A percentile compares a stretch with the other conserved stretches of the same genome.
These are phyloP conservation scores for Orbilia quercus DNA, from an alignment of 2,329 filamentous ascomycete species.

Conservation along the genomic window DNA sequence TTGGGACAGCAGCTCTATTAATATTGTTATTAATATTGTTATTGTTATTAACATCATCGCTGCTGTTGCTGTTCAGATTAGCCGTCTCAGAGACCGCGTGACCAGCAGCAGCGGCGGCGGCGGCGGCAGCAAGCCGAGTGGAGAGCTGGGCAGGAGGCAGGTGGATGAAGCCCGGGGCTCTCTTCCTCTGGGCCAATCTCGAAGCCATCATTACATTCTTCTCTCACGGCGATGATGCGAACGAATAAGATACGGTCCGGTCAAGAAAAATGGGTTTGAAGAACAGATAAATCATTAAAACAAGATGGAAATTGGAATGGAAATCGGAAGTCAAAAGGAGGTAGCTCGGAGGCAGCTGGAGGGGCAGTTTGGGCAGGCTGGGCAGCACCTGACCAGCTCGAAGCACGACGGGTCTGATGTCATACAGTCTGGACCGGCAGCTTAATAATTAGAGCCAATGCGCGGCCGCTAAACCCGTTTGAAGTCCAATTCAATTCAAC, in stretches of 20 bases:
- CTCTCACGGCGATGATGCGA: too few relatives aligned
- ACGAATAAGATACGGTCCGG: too few relatives aligned
- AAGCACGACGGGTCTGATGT: background rate
- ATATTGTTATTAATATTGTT: too few relatives aligned
- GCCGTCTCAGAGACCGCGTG: slow-evolving; percentile 12
- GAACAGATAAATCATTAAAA: too few relatives aligned
- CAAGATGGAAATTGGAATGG: too few relatives aligned
- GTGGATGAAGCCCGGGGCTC: slow-evolving; percentile 46
- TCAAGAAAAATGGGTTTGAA: too few relatives aligned
- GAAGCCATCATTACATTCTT: slow-evolving; percentile 17
- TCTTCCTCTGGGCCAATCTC: slow-evolving; percentile 28
- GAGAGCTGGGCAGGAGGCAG: slow-evolving; percentile 31
- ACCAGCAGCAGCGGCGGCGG: slow-evolving; percentile 9
- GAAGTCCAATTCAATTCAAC: slow-evolving; percentile 13
- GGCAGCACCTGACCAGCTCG: background rate
- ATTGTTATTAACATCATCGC: too few relatives aligned
- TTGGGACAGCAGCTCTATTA: slow-evolving; percentile 19
- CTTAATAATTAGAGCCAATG: background rate
- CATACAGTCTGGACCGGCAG: background rate
- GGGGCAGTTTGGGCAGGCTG: too few relatives aligned
- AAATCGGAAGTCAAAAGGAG: too few relatives aligned
- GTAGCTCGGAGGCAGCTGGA: too few relatives aligned
- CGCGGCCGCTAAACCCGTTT: too few relatives aligned
- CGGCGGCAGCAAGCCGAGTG: slow-evolving; percentile 1
- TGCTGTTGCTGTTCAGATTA: background rate